Evolutionary conservation across 768 basidiomycete species (phyloP).

Genomic region (Leccinum longicurvipes): DNA sequence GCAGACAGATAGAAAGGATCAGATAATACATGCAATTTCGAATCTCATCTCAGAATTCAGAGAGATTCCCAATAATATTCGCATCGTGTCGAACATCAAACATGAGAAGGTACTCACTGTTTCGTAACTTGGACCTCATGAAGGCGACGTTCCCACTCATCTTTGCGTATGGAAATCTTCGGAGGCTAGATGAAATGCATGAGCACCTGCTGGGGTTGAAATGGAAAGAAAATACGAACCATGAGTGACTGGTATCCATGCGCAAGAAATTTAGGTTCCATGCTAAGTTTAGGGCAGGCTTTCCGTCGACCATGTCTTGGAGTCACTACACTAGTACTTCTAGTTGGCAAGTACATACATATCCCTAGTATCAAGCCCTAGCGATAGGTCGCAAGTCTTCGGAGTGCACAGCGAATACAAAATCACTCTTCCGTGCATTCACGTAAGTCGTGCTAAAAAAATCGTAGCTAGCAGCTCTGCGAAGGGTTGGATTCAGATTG

Average conservation of each 20-base stretch:
- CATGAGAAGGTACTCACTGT: slow-evolving; percentile 60
- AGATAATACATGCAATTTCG: slow-evolving; percentile 89
- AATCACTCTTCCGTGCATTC: not conserved
- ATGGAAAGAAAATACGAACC: slow-evolving; percentile 25
- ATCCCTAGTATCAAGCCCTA: not conserved
- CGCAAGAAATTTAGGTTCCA: slow-evolving; percentile 32
- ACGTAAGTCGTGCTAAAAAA: not conserved
- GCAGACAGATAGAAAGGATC: slow-evolving; percentile 41
- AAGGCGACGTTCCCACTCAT: slow-evolving; percentile 85
- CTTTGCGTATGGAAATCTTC: slow-evolving; percentile 62
- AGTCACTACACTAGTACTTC: not conserved
- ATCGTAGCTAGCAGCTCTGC: not conserved
- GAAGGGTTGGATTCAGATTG: not conserved
- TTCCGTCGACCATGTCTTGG: too few relatives aligned
- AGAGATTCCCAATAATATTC: slow-evolving; percentile 97
- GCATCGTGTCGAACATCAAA: slow-evolving; percentile 49
- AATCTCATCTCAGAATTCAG: slow-evolving; percentile 73
- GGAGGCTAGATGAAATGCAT: slow-evolving; percentile 35
- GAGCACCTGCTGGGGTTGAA: not conserved
- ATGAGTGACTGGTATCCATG: slow-evolving; percentile 22
- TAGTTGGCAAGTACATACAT: not conserved
- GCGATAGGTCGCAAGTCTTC: not conserved
- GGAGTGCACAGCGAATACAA: not conserved
- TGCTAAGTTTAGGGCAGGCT: slow-evolving; percentile 40
- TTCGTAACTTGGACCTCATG: slow-evolving; percentile 83